Percentiles rank a stretch among this genome's conserved stretches.
These are phyloP conservation scores for Arabis hirsuta DNA, from an alignment of 345 rosid species.

Conservation along the genomic window DNA sequence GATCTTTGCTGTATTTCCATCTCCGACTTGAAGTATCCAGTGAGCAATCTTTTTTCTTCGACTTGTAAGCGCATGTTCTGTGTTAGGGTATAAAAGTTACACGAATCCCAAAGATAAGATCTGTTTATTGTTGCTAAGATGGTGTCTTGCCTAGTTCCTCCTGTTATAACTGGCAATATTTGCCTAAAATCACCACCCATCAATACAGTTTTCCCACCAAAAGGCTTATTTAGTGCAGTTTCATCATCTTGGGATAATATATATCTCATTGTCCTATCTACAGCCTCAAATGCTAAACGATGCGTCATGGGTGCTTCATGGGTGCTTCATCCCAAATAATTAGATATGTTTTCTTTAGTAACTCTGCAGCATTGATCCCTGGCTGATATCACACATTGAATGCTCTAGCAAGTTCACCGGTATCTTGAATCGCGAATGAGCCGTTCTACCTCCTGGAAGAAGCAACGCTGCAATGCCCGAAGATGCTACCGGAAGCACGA, in stretches of 20 bases:
- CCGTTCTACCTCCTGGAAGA: not conserved
- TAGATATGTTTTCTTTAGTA: not conserved
- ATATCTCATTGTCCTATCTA: not conserved
- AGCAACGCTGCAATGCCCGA: not conserved
- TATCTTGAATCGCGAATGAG: not conserved
- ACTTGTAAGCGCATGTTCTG: not conserved
- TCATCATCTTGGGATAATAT: not conserved
- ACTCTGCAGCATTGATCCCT: not conserved
- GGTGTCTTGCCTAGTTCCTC: not conserved
- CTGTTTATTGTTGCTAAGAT: not conserved
- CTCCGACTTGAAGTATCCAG: not conserved
- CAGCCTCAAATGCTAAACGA: not conserved
- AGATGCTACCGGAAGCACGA: not conserved
- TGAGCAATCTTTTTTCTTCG: not conserved
- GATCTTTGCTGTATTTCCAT: not conserved
- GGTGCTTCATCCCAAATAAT: slow-evolving; percentile 6
- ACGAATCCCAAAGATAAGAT: not conserved
- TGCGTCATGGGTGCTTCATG: slow-evolving; percentile 1
- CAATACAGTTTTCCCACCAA: slow-evolving; percentile 2
- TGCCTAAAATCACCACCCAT: not conserved
- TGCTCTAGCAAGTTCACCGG: not conserved
- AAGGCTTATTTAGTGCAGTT: not conserved
- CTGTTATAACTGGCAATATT: not conserved
- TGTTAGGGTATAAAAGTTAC: not conserved
- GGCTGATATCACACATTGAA: not conserved